phyloP scores from a whole-genome alignment of 2,329 filamentous ascomycete species.

The Zymoseptoria crescenta region DNA sequence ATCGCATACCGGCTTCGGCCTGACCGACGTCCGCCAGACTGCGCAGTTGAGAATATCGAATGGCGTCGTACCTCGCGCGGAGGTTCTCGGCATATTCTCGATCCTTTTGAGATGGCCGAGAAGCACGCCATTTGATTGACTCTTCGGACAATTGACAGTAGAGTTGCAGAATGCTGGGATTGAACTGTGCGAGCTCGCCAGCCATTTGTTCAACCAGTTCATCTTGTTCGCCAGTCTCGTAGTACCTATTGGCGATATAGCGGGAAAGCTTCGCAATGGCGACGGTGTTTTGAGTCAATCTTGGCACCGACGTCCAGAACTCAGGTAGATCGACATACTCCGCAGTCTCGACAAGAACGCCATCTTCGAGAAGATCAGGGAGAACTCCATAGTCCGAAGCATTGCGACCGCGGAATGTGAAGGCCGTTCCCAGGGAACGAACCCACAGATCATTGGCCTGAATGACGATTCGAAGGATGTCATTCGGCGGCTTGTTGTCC shows the following conservation, averaged over 20 bases:
- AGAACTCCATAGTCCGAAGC: constrained; percentile 64
- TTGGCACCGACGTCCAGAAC: constrained; percentile 72
- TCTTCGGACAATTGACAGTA: constrained; percentile 53
- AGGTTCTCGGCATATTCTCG: constrained; percentile 44
- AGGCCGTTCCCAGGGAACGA: constrained; percentile 54
- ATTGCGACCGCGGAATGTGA: constrained; percentile 64
- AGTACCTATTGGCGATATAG: constrained; percentile 33
- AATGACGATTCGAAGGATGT: constrained; percentile 42
- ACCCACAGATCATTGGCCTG: constrained; percentile 73
- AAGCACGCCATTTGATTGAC: constrained; percentile 50
- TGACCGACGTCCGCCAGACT: constrained; percentile 43
- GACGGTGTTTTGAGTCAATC: constrained; percentile 34
- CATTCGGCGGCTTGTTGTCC: constrained; percentile 22
- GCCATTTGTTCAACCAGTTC: constrained; percentile 28
- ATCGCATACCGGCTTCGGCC: constrained; percentile 48
- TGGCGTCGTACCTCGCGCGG: constrained; percentile 34
- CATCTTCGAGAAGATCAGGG: constrained; percentile 50
- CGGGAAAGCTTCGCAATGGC: constrained; percentile 36
- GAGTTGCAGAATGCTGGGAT: constrained; percentile 48
- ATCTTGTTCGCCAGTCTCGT: constrained; percentile 29
- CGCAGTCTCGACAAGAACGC: constrained; percentile 41
- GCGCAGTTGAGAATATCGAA: constrained; percentile 37
- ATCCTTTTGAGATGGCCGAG: constrained; percentile 43
- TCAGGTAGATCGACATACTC: constrained; percentile 62
- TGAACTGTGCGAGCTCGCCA: constrained; percentile 45